Percentiles rank a stretch among this genome's conserved stretches.
Evolutionary conservation across 768 basidiomycete species (phyloP).

Genomic region (Clathrus columnatus): DNA sequence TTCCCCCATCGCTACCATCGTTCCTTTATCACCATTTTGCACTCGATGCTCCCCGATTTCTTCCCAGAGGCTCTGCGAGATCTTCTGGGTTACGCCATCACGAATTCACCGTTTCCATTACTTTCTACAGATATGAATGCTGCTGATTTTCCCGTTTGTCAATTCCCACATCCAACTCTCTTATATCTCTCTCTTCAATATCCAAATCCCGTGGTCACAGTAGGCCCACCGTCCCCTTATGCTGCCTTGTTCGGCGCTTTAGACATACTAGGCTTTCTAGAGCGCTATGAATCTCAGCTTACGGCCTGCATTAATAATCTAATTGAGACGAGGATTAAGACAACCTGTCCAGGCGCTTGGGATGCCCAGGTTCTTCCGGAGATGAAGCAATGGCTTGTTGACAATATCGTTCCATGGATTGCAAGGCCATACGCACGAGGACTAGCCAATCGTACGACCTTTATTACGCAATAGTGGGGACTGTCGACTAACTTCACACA

Average conservation of each 20-base stretch:
- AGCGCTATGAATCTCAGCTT: slow-evolving; percentile 77
- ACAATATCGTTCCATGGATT: slow-evolving; percentile 81
- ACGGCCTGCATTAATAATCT: slow-evolving; percentile 78
- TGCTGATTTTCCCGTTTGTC: neutral
- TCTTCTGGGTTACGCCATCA: slow-evolving; percentile 1
- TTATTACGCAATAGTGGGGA: slow-evolving; percentile 3
- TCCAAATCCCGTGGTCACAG: slow-evolving; percentile 8
- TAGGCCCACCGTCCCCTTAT: slow-evolving; percentile 22
- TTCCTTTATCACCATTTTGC: slow-evolving; percentile 5
- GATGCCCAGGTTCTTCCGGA: slow-evolving; percentile 49
- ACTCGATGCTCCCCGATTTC: slow-evolving; percentile 5
- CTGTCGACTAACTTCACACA: slow-evolving; percentile 8
- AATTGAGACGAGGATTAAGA: slow-evolving; percentile 66
- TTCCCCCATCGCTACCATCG: slow-evolving; percentile 10
- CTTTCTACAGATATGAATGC: neutral
- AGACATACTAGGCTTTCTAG: slow-evolving; percentile 64
- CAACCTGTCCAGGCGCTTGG: slow-evolving; percentile 64
- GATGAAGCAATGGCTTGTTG: slow-evolving; percentile 69
- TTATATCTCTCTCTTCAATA: slow-evolving; percentile 5
- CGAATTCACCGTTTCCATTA: slow-evolving; percentile 5
- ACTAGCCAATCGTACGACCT: slow-evolving; percentile 42
- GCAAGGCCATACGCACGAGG: slow-evolving; percentile 66
- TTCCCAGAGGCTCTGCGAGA: slow-evolving; percentile 6
- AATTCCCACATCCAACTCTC: slow-evolving; percentile 8
- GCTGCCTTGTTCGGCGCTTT: slow-evolving; percentile 47